Conservation (phyloP, 495 filamentous ascomycete genomes). For the Margaritispora aquatica region DNA sequence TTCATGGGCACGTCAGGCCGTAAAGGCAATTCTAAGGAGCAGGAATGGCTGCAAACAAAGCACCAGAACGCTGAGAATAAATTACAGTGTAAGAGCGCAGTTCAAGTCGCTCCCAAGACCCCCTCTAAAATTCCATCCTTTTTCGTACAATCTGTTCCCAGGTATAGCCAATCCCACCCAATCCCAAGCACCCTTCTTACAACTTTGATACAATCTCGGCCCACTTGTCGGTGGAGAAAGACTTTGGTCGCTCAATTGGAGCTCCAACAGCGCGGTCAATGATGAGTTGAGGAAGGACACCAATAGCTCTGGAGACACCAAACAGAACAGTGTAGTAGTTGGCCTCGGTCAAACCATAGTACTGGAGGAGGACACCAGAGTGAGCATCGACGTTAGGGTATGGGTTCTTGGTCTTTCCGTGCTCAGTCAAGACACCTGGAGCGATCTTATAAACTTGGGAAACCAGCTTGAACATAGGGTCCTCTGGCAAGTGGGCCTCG, state of each 20-base stretch:
- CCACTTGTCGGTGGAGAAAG: conserved; percentile 94
- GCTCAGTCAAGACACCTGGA: conserved; percentile 93
- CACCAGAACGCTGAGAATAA: conserved; percentile 22
- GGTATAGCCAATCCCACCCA: background rate
- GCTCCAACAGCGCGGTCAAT: conserved; percentile 95
- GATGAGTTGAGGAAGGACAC: conserved; percentile 98
- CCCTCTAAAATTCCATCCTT: conserved; percentile 17
- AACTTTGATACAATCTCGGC: conserved; percentile 90
- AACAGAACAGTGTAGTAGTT: conserved; percentile 99
- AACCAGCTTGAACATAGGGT: conserved; percentile 92
- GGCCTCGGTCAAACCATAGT: conserved; percentile 97
- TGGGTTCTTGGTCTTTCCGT: conserved; percentile 96
- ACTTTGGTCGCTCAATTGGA: conserved; percentile 86
- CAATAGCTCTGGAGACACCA: conserved; percentile 94
- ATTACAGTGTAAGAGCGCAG: conserved; percentile 21
- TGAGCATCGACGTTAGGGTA: conserved; percentile 75
- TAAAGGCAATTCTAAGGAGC: conserved; percentile 8
- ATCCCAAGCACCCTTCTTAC: conserved; percentile 41
- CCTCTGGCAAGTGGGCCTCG: conserved; percentile 40
- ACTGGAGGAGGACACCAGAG: conserved; percentile 97
- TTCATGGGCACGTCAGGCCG: background rate
- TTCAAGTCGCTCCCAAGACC: conserved; percentile 13
- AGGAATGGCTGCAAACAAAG: conserved; percentile 15
- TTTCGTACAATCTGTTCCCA: conserved; percentile 16
- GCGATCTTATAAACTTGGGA: conserved; percentile 99